Conservation (phyloP, 129 eudicot genomes). For the Daucus carota region DNA sequence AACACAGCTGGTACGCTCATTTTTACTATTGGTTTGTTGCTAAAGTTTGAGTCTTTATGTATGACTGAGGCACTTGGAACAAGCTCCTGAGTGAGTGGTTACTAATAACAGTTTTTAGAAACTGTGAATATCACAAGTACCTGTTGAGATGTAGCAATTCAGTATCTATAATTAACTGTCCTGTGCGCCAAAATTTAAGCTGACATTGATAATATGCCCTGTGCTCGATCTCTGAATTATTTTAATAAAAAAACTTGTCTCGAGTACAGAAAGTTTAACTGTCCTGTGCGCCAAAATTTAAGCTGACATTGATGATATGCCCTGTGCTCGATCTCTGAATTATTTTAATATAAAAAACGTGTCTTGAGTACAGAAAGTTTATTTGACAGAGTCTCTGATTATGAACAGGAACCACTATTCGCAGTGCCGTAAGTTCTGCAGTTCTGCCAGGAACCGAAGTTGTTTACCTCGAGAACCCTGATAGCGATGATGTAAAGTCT, state of each 20-base stretch:
- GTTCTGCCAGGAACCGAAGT: constrained; percentile 25
- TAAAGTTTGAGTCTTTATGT: neutral
- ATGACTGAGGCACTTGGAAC: neutral
- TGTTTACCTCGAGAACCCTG: constrained; percentile 42
- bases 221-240: neutral
- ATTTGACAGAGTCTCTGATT: constrained; percentile 1
- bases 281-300: neutral
- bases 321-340: neutral
- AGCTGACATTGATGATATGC: neutral
- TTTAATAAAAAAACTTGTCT: neutral
- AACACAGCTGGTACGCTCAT: constrained; percentile 36
- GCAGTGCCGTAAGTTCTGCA: constrained; percentile 30
- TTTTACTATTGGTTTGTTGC: neutral
- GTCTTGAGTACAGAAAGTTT: neutral
- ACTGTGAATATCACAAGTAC: neutral
- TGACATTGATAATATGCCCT: neutral
- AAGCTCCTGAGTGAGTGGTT: neutral
- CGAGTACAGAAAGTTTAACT: neutral
- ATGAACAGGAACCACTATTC: constrained; percentile 61
- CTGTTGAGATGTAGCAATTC: neutral
- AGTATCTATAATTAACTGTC: neutral
- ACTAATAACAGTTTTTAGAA: neutral
- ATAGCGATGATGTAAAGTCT: constrained; percentile 28
- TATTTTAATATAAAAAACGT: neutral
- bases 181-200: neutral